Base-by-base conservation (phyloP, 2,329 filamentous ascomycete genomes). In the Botrytis pseudocinerea region DNA sequence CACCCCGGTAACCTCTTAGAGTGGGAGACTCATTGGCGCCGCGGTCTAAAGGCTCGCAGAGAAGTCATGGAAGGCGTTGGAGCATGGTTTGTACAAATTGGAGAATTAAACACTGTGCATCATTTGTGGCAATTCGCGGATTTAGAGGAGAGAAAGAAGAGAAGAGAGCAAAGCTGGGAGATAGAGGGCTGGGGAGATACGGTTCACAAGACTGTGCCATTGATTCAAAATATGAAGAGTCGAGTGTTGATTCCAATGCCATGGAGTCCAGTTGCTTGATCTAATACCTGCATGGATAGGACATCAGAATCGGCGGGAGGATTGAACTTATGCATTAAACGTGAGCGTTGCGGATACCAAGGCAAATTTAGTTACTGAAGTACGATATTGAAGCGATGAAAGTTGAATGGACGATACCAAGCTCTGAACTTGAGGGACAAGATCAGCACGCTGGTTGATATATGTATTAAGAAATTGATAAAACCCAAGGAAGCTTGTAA, bases 111-210 rank as follows among this genome's bases (percentile, higher is more conserved):
- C 85, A 98, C 94, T 0, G 96, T 99, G 48, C 95, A 99, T 83
- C 95, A 98, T 82, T 87, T 99, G 35, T 99, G 96, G 96, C 96
- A 99, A 82, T 99, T 98, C 85, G 95, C 95, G 78, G 93, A 99
- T 82, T 84, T 99, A 74, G 95, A 98, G 83, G 96, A 98, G 85
- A 90, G 96, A 77, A 96, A 97, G 83, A 85, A 93, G 51, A 89
- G 94, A 77, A 89, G 96, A 77, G 96, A 99, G 86, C 90, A 97
- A 87, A 98, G 95, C 82, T 99, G 96, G 96, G 90, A 90, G 76
- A 90, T 97, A 59, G 93, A 97, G 81, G 96, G 96, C 63, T 99
- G 96, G 96, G 94, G 93, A 70, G 93, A 98, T 80, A 98, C 95
- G 38, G 96, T 98, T 54, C 96, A 99, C 86, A 98, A 97, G 88